phyloP scores from a whole-genome alignment of 2,329 filamentous ascomycete species.

The Elsinoe perseae region DNA sequence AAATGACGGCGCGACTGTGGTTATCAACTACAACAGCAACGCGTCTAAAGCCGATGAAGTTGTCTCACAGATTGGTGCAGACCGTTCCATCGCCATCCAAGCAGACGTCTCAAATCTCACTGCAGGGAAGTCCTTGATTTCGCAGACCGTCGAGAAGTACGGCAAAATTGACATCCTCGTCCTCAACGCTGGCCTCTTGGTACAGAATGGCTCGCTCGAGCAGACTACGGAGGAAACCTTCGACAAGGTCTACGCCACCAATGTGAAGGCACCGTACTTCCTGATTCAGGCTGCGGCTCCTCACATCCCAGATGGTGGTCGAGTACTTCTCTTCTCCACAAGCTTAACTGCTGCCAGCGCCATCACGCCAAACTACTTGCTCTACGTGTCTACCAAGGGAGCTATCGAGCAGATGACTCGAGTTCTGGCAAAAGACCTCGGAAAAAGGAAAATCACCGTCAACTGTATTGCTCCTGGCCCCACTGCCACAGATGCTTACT shows the following conservation, averaged over 20 bases:
- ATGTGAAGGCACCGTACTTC: constrained; percentile 53
- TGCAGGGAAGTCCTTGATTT: constrained; percentile 45
- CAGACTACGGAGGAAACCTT: constrained; percentile 45
- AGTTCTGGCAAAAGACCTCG: constrained; percentile 49
- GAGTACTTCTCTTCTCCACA: no score
- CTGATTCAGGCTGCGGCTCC: constrained; percentile 45
- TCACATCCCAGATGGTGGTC: constrained; percentile 43
- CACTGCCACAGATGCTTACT: constrained; percentile 46
- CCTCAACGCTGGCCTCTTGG: constrained; percentile 48
- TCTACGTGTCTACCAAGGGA: constrained; percentile 48
- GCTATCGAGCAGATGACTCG: constrained; percentile 54
- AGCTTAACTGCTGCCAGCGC: no score
- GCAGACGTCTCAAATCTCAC: constrained; percentile 45
- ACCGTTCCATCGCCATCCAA: constrained; percentile 48
- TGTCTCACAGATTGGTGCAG: constrained; percentile 39
- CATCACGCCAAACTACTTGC: no score
- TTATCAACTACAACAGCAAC: constrained; percentile 52
- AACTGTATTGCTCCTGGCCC: constrained; percentile 49
- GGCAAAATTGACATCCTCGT: constrained; percentile 53
- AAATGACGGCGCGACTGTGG: constrained; percentile 37
- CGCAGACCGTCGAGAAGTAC: constrained; percentile 42
- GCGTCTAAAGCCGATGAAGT: constrained; percentile 48
- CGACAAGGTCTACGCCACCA: constrained; percentile 44
- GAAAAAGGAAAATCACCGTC: constrained; percentile 43
- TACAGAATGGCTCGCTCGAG: constrained; percentile 42